These are phyloP conservation scores for Coprinopsis cinerea DNA, from an alignment of 768 basidiomycete species.

Conservation along the genomic window DNA sequence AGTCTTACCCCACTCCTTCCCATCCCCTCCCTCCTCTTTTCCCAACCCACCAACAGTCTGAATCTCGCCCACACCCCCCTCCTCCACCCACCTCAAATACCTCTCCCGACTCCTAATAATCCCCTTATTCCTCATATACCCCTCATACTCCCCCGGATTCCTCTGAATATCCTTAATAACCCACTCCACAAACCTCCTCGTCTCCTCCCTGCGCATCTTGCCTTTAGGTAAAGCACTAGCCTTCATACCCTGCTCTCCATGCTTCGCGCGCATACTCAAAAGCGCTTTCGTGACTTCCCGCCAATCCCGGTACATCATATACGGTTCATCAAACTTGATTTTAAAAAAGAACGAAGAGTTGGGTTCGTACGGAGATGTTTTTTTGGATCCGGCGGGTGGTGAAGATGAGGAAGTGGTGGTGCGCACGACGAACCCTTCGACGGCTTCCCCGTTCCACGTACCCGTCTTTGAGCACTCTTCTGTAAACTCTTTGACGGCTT, in stretches of 20 bases:
- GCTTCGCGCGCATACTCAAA: slow-evolving; percentile 35
- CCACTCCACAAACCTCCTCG: slow-evolving; percentile 77
- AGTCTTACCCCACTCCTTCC: slow-evolving; percentile 56
- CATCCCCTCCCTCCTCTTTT: slow-evolving; percentile 25
- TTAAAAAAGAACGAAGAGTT: slow-evolving; percentile 98
- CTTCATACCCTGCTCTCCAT: slow-evolving; percentile 19
- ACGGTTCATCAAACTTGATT: slow-evolving; percentile 97
- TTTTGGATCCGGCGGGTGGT: slow-evolving; percentile 23
- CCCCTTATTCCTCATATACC: slow-evolving; percentile 67
- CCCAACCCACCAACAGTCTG: no score
- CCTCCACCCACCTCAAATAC: slow-evolving; percentile 66
- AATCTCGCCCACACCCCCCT: slow-evolving; percentile 38
- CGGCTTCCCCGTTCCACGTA: slow-evolving; percentile 74
- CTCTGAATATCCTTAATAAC: slow-evolving; percentile 66
- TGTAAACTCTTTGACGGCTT: slow-evolving; percentile 70
- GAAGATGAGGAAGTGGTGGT: slow-evolving; percentile 50
- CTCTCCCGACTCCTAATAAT: slow-evolving; percentile 79
- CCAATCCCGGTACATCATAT: slow-evolving; percentile 98
- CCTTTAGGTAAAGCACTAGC: slow-evolving; percentile 45
- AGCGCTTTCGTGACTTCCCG: slow-evolving; percentile 84
- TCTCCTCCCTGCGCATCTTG: slow-evolving; percentile 75
- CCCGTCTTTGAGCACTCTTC: slow-evolving; percentile 59
- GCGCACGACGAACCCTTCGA: slow-evolving; percentile 95
- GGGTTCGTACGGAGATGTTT: slow-evolving; percentile 60
- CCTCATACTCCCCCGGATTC: slow-evolving; percentile 54